These are phyloP conservation scores for Aureobasidium zeae DNA, from an alignment of 2,329 filamentous ascomycete genomes.

Conservation along the genomic window DNA sequence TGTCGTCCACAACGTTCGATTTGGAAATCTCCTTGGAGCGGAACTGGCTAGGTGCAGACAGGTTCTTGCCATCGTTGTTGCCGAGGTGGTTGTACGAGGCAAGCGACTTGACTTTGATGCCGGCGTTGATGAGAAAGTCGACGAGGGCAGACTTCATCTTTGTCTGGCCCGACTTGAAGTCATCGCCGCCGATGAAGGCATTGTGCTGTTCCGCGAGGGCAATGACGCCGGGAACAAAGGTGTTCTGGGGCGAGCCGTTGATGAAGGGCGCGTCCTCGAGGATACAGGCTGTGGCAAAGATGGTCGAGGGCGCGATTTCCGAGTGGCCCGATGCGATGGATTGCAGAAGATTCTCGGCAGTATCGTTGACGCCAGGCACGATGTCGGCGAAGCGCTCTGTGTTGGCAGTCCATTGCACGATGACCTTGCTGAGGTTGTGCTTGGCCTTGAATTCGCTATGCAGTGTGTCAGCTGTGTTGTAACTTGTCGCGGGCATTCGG, in stretches of 20 bases:
- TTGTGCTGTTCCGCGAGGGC: slow-evolving; percentile 77
- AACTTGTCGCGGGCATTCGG: neutral
- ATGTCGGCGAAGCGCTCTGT: slow-evolving; percentile 94
- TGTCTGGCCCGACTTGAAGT: slow-evolving; percentile 99
- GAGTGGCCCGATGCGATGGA: slow-evolving; percentile 78
- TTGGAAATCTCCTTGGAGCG: slow-evolving; percentile 99
- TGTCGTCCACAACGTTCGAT: slow-evolving; percentile 98
- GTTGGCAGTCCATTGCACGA: slow-evolving; percentile 98
- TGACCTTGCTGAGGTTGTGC: slow-evolving; percentile 84
- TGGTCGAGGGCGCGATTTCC: slow-evolving; percentile 88
- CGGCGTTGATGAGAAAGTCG: slow-evolving; percentile 95
- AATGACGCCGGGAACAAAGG: slow-evolving; percentile 88
- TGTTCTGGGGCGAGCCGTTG: slow-evolving; percentile 99
- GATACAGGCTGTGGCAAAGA: slow-evolving; percentile 92
- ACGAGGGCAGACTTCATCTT: slow-evolving; percentile 99
- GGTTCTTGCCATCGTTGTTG: slow-evolving; percentile 98
- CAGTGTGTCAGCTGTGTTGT: neutral
- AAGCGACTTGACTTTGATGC: slow-evolving; percentile 97
- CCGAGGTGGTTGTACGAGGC: slow-evolving; percentile 98
- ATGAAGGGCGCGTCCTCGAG: slow-evolving; percentile 88
- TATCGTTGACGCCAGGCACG: slow-evolving; percentile 85
- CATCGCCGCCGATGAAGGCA: slow-evolving; percentile 91
- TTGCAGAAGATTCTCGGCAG: slow-evolving; percentile 83
- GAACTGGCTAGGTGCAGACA: slow-evolving; percentile 96
- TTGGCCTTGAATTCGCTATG: slow-evolving; percentile 74